Evolutionary conservation across 495 filamentous ascomycete species (phyloP).

Genomic region (Friedmanniomyces endolithicus): DNA sequence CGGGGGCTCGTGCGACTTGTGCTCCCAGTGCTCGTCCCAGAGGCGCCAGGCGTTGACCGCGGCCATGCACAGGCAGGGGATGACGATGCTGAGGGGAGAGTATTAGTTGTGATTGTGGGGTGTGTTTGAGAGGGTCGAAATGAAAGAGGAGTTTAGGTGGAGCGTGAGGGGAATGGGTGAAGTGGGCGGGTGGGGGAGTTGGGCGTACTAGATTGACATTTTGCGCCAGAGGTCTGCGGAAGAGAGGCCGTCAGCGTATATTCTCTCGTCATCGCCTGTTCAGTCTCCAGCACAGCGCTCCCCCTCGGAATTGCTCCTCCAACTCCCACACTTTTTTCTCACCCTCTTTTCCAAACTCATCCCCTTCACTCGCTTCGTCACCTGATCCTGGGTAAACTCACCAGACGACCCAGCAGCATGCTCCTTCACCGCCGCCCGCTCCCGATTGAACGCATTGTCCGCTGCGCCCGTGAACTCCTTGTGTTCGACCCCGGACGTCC

Average conservation of each 20-base stretch:
- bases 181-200: too few relatives aligned
- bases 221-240: constrained; percentile 76
- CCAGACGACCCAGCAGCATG: constrained; percentile 71
- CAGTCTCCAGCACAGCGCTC: too few relatives aligned
- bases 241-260: background rate
- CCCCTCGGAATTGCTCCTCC: too few relatives aligned
- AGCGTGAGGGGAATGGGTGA: constrained; percentile 26
- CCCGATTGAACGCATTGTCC: constrained; percentile 80
- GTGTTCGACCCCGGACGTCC: background rate
- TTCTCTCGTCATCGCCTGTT: background rate
- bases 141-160: background rate
- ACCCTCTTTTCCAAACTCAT: background rate
- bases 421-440: constrained; percentile 71
- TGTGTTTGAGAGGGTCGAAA: background rate
- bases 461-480: constrained; percentile 13
- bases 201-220: constrained; percentile 70
- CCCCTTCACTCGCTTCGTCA: background rate
- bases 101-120: background rate
- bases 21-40: constrained; percentile 93
- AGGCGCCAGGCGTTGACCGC: constrained; percentile 71
- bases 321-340: background rate
- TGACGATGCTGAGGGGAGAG: constrained; percentile 41
- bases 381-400: constrained; percentile 29
- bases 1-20: constrained; percentile 73
- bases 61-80: constrained; percentile 58